A percentile compares a stretch with the other conserved stretches of the same genome.
Conservation (phyloP, 1,284 basidiomycete species). For the Golubevia sp. region DNA sequence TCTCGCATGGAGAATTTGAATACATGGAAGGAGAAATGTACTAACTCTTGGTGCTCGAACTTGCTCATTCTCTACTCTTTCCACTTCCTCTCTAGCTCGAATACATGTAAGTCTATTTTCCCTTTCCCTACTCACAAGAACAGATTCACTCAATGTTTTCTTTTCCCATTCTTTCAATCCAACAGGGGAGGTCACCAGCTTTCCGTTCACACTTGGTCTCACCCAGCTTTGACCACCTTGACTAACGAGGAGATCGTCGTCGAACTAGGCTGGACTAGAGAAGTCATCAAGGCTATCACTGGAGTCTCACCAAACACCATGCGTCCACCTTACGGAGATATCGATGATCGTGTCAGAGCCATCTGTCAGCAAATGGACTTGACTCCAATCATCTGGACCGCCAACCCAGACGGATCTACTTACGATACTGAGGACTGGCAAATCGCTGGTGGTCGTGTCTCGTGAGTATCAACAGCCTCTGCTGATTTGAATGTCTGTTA, state of each 20-base stretch:
- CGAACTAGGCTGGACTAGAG: conserved; percentile 88
- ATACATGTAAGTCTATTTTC: no score
- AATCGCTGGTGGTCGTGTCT: conserved; percentile 40
- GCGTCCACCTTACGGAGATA: conserved; percentile 58
- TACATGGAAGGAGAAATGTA: conserved; percentile 85
- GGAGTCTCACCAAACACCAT: conserved; percentile 63
- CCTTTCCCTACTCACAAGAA: no score
- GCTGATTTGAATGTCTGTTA: no score
- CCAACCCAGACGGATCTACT: conserved; percentile 21
- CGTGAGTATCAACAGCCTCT: conserved; percentile 7
- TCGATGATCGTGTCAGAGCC: conserved; percentile 59
- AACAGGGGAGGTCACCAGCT: conserved; percentile 25
- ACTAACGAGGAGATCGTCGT: conserved; percentile 87
- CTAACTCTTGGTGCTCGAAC: no score
- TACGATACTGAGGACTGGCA: conserved; percentile 60
- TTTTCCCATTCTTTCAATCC: conserved; percentile 32
- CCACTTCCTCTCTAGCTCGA: no score
- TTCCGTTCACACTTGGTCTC: conserved; percentile 65
- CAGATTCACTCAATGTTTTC: conserved; percentile 60
- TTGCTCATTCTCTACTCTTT: no score
- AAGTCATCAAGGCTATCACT: conserved; percentile 71
- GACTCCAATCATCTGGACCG: conserved; percentile 59
- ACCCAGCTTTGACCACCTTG: conserved; percentile 72
- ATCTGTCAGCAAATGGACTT: conserved; percentile 49
- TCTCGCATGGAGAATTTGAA: no score